These are phyloP conservation scores for Mortierella sp. DNA, from an alignment of 371 early-diverging fungal genomes.

Conservation along the genomic window DNA sequence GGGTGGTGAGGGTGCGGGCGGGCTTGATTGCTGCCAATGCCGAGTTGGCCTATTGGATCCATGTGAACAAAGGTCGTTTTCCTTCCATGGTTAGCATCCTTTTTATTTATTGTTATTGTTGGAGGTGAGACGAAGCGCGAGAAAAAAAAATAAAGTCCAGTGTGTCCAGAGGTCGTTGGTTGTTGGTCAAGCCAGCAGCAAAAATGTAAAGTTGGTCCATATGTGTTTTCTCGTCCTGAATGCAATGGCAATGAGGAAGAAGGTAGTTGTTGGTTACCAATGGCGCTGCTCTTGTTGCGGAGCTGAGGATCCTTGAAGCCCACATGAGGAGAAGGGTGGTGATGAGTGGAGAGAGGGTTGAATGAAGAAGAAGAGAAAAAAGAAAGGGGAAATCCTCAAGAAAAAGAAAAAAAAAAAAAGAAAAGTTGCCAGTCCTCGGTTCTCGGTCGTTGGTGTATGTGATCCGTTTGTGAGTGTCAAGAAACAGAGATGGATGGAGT, in stretches of 20 bases:
- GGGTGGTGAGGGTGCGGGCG: slow-evolving; percentile 18
- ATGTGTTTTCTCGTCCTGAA: background rate
- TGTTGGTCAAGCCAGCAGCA: background rate
- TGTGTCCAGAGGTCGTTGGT: background rate
- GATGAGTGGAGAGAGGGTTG: slow-evolving; percentile 11
- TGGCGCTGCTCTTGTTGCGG: slow-evolving; percentile 26
- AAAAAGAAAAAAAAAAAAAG: background rate
- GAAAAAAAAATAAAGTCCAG: background rate
- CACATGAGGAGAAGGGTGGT: slow-evolving; percentile 29
- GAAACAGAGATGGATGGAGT: background rate
- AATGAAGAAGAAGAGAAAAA: slow-evolving; percentile 7
- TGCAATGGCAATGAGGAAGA: background rate
- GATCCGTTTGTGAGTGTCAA: background rate
- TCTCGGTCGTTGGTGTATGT: background rate
- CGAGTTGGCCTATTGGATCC: background rate
- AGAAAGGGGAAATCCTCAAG: slow-evolving; percentile 1
- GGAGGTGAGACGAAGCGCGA: background rate
- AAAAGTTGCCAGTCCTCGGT: background rate
- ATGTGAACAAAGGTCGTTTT: background rate
- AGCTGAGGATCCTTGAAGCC: slow-evolving; percentile 37
- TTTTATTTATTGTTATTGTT: background rate
- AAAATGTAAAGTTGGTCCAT: background rate
- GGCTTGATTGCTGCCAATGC: slow-evolving; percentile 23
- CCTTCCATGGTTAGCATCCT: slow-evolving; percentile 2
- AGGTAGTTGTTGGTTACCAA: slow-evolving; percentile 19